Conservation (phyloP, 768 basidiomycete species). For the Lanmaoa pseudosensibilis region DNA sequence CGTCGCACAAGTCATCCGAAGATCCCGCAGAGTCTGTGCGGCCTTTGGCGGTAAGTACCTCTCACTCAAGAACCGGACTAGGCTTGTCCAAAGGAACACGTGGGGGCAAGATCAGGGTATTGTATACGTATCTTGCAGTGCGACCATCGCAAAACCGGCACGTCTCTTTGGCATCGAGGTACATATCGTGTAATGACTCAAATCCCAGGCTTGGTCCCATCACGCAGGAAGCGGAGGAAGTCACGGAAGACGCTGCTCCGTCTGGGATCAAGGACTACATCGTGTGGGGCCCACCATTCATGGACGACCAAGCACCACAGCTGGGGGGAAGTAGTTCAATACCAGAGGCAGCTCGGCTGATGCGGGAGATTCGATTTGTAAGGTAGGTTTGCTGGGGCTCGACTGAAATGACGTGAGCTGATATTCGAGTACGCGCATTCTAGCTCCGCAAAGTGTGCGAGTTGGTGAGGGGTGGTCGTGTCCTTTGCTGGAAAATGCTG, state of each 20-base stretch:
- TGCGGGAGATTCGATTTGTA: constrained; percentile 82
- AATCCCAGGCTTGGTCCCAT: background rate
- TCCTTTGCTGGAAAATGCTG: background rate
- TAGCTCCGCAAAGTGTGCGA: constrained; percentile 83
- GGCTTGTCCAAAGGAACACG: background rate
- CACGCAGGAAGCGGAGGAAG: constrained; percentile 54
- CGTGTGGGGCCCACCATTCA: constrained; percentile 69
- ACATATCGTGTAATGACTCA: background rate
- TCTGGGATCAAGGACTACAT: constrained; percentile 77
- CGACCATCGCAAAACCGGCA: constrained; percentile 76
- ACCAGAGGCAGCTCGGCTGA: constrained; percentile 67
- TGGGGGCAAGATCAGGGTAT: constrained; percentile 45
- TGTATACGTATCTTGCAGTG: constrained; percentile 82
- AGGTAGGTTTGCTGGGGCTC: constrained; percentile 41
- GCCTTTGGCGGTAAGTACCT: constrained; percentile 69
- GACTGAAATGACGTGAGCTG: background rate
- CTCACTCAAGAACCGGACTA: background rate
- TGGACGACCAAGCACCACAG: constrained; percentile 53
- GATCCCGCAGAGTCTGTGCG: constrained; percentile 71
- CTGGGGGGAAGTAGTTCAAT: constrained; percentile 57
- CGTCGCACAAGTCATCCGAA: constrained; percentile 74
- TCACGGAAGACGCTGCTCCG: constrained; percentile 82
- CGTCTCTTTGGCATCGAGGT: constrained; percentile 67
- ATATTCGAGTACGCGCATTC: background rate
- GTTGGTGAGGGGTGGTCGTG: constrained; percentile 48